phyloP scores from a whole-genome alignment of 805 yeast genomes.

The Jamesozyma gamospora region DNA sequence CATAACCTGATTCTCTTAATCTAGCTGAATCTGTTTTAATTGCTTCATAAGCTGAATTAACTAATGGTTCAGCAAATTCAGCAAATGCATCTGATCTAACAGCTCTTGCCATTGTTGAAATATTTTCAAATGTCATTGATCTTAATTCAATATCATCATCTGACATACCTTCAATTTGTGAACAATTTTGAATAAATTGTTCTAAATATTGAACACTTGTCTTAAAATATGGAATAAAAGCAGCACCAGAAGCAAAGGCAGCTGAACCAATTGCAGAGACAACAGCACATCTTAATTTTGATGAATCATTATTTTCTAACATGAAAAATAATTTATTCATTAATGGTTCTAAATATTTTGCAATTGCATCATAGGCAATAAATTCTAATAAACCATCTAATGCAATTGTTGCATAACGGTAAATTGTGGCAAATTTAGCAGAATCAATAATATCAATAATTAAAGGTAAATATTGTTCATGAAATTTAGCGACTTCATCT shows the following conservation, averaged over 20 bases:
- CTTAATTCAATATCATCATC: conserved; percentile 88
- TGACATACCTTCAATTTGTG: conserved; percentile 62
- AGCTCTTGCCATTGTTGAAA: conserved; percentile 92
- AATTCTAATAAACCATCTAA: conserved; percentile 87
- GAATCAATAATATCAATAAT: conserved; percentile 80
- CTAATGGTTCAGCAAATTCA: conserved; percentile 76
- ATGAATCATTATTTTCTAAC: conserved; percentile 66
- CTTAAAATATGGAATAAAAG: conserved; percentile 77
- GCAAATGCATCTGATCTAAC: conserved; percentile 87
- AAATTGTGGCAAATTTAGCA: conserved; percentile 72
- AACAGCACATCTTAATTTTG: conserved; percentile 61
- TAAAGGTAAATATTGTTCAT: conserved; percentile 72
- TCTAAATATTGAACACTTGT: conserved; percentile 72
- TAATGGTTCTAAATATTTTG: conserved; percentile 72
- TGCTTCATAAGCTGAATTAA: conserved; percentile 76
- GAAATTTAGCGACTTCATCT: conserved; percentile 75
- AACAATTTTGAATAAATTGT: conserved; percentile 64
- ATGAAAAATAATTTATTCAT: conserved; percentile 82
- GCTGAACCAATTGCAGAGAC: conserved; percentile 96
- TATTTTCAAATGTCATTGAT: conserved; percentile 85
- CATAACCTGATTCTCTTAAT: conserved; percentile 89
- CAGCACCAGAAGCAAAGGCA: conserved; percentile 88
- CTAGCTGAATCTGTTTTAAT: conserved; percentile 69
- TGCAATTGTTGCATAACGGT: conserved; percentile 84
- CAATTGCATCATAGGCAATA: conserved; percentile 78